Evolutionary conservation across 179 eudicot species (phyloP).

Genomic region (Silene coronaria): DNA sequence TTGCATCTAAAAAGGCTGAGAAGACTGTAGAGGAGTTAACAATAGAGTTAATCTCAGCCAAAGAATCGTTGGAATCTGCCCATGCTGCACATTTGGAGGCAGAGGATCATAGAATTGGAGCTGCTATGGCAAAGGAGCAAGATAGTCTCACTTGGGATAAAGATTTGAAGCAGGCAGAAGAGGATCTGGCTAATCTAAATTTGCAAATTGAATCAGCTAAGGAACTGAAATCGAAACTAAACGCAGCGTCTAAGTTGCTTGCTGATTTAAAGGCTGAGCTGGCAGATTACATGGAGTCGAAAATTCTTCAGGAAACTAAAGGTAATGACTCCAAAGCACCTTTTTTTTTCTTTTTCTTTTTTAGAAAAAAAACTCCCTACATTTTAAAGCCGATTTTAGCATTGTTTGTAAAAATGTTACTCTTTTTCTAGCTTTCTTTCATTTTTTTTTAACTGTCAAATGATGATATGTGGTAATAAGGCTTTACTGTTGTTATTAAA

Average conservation of each 20-base stretch:
- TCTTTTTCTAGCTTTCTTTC: neutral
- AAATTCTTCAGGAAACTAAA: slow-evolving; percentile 36
- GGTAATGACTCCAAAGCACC: neutral
- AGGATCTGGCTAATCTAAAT: slow-evolving; percentile 55
- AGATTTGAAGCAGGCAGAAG: slow-evolving; percentile 79
- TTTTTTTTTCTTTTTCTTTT: neutral
- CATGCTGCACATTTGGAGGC: slow-evolving; percentile 78
- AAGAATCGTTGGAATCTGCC: slow-evolving; percentile 69
- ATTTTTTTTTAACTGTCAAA: neutral
- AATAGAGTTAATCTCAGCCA: slow-evolving; percentile 63
- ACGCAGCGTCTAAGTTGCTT: slow-evolving; percentile 48
- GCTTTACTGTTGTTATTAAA: neutral
- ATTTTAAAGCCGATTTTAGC: no score
- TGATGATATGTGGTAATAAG: neutral
- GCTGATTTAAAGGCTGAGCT: slow-evolving; percentile 60
- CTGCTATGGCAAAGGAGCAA: slow-evolving; percentile 63
- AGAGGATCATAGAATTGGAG: slow-evolving; percentile 69
- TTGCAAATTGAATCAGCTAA: slow-evolving; percentile 48
- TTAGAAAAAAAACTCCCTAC: neutral
- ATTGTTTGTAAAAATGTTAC: no score
- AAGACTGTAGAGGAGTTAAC: slow-evolving; percentile 73
- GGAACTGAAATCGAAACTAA: slow-evolving; percentile 60
- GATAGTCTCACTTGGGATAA: slow-evolving; percentile 57
- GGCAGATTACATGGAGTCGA: slow-evolving; percentile 70
- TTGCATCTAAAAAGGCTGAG: slow-evolving; percentile 65